Conservation (phyloP, 1,284 basidiomycete species). For the Termitomyces sp. region DNA sequence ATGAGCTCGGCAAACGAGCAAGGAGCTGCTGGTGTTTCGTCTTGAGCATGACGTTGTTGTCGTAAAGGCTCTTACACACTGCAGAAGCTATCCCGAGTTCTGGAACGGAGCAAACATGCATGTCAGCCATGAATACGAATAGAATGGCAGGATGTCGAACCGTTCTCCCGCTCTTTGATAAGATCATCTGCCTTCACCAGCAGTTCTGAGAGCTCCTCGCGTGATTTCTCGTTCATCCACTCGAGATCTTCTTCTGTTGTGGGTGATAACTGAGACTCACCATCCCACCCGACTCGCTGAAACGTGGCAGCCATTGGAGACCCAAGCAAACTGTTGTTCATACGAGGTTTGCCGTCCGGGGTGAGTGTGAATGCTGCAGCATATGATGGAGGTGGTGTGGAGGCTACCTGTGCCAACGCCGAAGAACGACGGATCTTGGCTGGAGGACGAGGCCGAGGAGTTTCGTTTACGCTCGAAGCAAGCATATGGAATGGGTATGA, state of each 20-base stretch:
- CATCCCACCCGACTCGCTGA: slow-evolving; percentile 23
- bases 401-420: slow-evolving; percentile 14
- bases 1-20: slow-evolving; percentile 46
- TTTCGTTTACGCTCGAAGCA: slow-evolving; percentile 35
- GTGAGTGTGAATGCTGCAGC: slow-evolving; percentile 25
- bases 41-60: slow-evolving; percentile 64
- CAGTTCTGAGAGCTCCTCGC: slow-evolving; percentile 64
- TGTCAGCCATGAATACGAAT: slow-evolving; percentile 9
- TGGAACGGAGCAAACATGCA: slow-evolving; percentile 25
- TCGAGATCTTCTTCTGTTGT: slow-evolving; percentile 29
- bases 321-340: slow-evolving; percentile 32
- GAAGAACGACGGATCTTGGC: slow-evolving; percentile 47
- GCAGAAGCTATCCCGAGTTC: slow-evolving; percentile 67
- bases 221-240: slow-evolving; percentile 59
- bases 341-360: slow-evolving; percentile 17
- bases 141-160: slow-evolving; percentile 34
- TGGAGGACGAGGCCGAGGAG: slow-evolving; percentile 55
- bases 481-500: slow-evolving; percentile 33
- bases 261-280: slow-evolving; percentile 16
- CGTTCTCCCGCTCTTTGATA: slow-evolving; percentile 72
- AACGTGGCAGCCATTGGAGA: slow-evolving; percentile 33
- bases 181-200: slow-evolving; percentile 65
- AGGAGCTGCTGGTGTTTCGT: slow-evolving; percentile 64
- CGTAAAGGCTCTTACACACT: slow-evolving; percentile 63
- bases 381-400: slow-evolving; percentile 54